Evolutionary conservation across 2,329 filamentous ascomycete species (phyloP), one percentile per base, ranked within the genome.

Genomic region (Cladosporium sp.): DNA sequence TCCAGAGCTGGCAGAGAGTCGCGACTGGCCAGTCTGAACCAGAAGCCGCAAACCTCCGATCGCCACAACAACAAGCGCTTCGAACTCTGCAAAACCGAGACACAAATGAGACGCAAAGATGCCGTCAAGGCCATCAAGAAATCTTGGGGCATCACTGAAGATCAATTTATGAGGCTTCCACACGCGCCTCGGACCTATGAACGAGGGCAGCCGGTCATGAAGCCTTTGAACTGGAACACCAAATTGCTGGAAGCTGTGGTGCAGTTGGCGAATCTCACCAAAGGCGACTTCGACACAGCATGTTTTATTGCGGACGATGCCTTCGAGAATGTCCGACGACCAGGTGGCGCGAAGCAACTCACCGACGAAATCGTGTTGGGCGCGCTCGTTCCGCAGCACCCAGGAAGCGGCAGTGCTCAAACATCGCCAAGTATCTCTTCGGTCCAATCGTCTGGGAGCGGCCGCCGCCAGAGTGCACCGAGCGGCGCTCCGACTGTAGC

Each of bases 191-290:
- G 56, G 5, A 14, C 21, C 32, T 39, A 32, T 16, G n/a, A 58
- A 11, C 54, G 23, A 14, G 56, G 36, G 2, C 25, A 39, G 34
- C 36, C 23, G 56, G 7, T 58, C 36, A 26, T 58, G 3, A 14
- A 46, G 3, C 56, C 56, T n/a, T 26, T 58, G 23, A 13, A 58
- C 36, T 58, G 56, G 56, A 58, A 58, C 18, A 58, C 32, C 8
- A n/a, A n/a, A 6, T 21, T 58, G 34, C 21, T 58, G 11, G 56
- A 58, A 46, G 56, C 34, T 25, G 16, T 58, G n/a, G 56, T 21
- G 2, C 23, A 13, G 7, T n/a, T 58, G 21, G 34, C 56, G 11
- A 5, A 7, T 14, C 7, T 13, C 6, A 58, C 56, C 2, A 39
- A 28, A n/a, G 13, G 56, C 5, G 23, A 46, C 5, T 58, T 46